Conservation (phyloP, 148 eudicot genomes). For the Rhododendron ferrugineum region DNA sequence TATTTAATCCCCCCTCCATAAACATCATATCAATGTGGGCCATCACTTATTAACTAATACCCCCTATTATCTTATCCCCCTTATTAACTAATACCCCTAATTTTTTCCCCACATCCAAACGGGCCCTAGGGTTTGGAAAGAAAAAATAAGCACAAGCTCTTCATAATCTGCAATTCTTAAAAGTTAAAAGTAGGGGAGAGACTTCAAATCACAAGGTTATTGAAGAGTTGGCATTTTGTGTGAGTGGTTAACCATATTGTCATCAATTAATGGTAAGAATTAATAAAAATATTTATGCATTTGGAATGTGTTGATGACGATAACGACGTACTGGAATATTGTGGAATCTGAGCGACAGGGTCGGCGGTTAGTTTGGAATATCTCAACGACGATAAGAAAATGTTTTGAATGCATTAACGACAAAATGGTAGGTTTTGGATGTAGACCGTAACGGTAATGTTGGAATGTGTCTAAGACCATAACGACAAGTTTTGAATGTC, state of each 20-base stretch:
- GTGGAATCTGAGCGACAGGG: neutral
- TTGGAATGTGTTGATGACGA: neutral
- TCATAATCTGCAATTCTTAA: no score
- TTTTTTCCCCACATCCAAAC: no score
- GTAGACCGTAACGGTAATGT: neutral
- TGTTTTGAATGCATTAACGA: neutral
- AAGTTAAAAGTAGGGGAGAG: no score
- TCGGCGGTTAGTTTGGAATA: neutral
- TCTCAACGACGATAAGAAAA: neutral
- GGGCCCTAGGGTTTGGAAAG: neutral
- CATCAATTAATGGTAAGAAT: neutral
- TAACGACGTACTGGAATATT: neutral
- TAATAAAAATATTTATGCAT: no score
- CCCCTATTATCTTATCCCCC: no score
- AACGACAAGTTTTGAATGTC: neutral
- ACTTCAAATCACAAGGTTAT: neutral
- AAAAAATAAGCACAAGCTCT: neutral
- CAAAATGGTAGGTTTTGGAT: neutral
- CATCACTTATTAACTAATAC: no score
- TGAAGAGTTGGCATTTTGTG: neutral
- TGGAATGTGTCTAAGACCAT: neutral
- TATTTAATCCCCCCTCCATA: no score
- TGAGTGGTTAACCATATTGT: neutral
- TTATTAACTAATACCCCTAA: no score
- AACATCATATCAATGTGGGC: no score